Conservation (phyloP, 805 yeast genomes). For the Metschnikowia santaceciliae region DNA sequence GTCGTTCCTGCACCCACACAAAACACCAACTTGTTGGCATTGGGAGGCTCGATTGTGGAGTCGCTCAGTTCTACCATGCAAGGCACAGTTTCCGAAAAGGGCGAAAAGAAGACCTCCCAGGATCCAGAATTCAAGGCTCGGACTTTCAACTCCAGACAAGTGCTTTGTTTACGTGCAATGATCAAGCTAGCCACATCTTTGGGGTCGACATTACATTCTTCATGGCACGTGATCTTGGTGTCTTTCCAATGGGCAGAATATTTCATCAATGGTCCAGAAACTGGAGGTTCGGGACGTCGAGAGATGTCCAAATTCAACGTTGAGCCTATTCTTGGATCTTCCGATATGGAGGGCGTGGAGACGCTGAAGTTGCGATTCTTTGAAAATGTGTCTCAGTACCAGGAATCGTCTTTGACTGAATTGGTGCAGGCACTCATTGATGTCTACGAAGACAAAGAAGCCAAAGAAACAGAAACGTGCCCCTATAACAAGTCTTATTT, state of each 20-base stretch:
- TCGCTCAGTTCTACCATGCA: conserved; percentile 42
- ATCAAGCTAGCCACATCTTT: conserved; percentile 72
- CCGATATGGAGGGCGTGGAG: conserved; percentile 52
- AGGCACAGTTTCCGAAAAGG: background rate
- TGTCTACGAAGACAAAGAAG: conserved; percentile 30
- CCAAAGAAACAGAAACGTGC: conserved; percentile 30
- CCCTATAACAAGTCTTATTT: conserved; percentile 55
- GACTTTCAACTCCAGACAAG: conserved; percentile 58
- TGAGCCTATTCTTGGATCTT: conserved; percentile 36
- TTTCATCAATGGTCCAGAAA: conserved; percentile 55
- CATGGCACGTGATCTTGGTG: conserved; percentile 60
- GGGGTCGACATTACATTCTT: conserved; percentile 64
- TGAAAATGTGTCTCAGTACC: conserved; percentile 58
- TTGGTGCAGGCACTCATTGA: conserved; percentile 46
- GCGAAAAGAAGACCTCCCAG: background rate
- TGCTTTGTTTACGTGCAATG: conserved; percentile 74
- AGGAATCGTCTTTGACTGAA: conserved; percentile 45
- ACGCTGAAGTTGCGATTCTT: conserved; percentile 54
- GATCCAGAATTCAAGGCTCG: background rate
- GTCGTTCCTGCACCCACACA: background rate
- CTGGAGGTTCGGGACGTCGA: conserved; percentile 6
- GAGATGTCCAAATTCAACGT: background rate
- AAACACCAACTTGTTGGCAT: conserved; percentile 27
- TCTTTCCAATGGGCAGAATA: conserved; percentile 80
- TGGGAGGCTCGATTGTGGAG: conserved; percentile 51